Evolutionary conservation across 2,329 filamentous ascomycete species (phyloP), one percentile per base, ranked within the genome.

Genomic region (Aspergillus latus): DNA sequence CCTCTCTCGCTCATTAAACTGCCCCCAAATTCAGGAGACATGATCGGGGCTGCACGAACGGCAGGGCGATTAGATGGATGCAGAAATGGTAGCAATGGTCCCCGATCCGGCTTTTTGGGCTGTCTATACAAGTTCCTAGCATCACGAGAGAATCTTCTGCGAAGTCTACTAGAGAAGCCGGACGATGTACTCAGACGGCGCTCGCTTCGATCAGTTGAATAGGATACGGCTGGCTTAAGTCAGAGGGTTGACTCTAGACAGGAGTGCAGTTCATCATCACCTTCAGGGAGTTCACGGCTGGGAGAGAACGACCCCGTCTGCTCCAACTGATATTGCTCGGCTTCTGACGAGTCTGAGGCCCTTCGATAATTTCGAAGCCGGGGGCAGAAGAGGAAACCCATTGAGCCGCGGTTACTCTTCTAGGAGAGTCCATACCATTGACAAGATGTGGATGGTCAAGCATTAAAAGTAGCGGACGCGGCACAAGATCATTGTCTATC

Each of bases 1-100:
- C 67, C 72, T 52, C 64, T 65, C 36, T 74, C 74, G 37, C 69
- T 76, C 60, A 70, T 67, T 54, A 74, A 57, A 49, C 71, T 74
- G 52, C 69, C 68, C 40, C 67, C 70, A 34, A 68, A 45, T n/a
- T 65, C 64, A 28, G 58, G 51, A 6, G 67, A 52, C 8, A 55
- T 48, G 2, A 61, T 47, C 4, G 60, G 30, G 2, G 34, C 55
- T 3, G 54, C 45, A 2, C 40, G 51, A 11, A 32, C 15, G 15
- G 60, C 65, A 1, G 52, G 29, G 5, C 57, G 47, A 36, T 59
- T 65, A 21, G 61, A 65, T 37, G 61, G 32, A 39, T 62, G 60
- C 21, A 68, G 60, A 1, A 57, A 39, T 26, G 62, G 59, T 26
- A 56, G 60, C 4, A 59, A 58, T 7, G 54, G 49, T 9, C 59